Conservation (phyloP, 768 basidiomycete genomes). For the Pleurotus djamor region DNA sequence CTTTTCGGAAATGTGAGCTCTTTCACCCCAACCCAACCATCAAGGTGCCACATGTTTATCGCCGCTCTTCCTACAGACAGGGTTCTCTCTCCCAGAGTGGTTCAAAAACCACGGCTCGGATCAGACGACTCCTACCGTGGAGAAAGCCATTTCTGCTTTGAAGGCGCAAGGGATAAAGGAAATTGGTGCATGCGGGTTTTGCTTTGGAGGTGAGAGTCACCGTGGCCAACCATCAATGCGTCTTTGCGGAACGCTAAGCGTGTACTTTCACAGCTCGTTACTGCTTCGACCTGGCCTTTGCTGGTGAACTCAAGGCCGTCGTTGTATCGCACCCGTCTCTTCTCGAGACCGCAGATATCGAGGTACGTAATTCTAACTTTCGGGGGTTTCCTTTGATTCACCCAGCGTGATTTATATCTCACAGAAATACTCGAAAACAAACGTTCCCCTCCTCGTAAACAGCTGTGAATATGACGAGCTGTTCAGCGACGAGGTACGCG, state of each 20-base stretch:
- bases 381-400: not conserved
- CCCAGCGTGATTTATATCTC: not conserved
- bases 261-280: conserved; percentile 38
- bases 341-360: conserved; percentile 61
- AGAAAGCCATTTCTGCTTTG: conserved; percentile 56
- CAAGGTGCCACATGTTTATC: not conserved
- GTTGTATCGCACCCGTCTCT: conserved; percentile 62
- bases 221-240: no score
- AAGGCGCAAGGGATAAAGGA: conserved; percentile 55
- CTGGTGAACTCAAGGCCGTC: conserved; percentile 44
- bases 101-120: conserved; percentile 34
- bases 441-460: conserved; percentile 66
- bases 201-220: conserved; percentile 55
- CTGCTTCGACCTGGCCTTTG: conserved; percentile 62
- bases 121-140: conserved; percentile 43
- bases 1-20: conserved; percentile 26
- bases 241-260: not conserved
- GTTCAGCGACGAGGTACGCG: conserved; percentile 47
- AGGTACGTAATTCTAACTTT: conserved; percentile 30
- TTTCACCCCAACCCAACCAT: not conserved
- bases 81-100: conserved; percentile 42
- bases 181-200: conserved; percentile 67
- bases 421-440: conserved; percentile 49
- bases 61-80: conserved; percentile 14
- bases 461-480: conserved; percentile 50